Conservation (phyloP, 202 grass and related monocot genomes). For the Zoysia matrella region DNA sequence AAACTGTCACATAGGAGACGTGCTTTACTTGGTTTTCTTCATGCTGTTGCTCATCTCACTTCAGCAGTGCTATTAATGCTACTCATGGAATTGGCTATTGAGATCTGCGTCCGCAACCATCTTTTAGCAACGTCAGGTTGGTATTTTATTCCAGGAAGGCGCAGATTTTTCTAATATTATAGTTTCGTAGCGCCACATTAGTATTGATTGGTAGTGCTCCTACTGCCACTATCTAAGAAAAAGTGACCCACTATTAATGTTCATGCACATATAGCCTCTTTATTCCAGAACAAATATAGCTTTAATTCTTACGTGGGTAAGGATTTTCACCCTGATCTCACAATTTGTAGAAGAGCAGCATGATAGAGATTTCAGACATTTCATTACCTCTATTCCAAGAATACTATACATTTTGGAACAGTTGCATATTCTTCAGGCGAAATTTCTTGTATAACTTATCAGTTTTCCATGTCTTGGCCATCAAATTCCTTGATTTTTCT, state of each 20-base stretch:
- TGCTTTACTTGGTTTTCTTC: slow-evolving; percentile 83
- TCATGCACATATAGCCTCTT: background rate
- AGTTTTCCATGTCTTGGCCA: slow-evolving; percentile 17
- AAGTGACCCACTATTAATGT: background rate
- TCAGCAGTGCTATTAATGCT: slow-evolving; percentile 91
- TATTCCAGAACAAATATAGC: slow-evolving; percentile 10
- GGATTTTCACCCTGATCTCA: background rate
- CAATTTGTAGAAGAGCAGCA: slow-evolving; percentile 11
- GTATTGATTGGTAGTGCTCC: background rate
- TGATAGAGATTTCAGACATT: background rate
- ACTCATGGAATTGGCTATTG: slow-evolving; percentile 40
- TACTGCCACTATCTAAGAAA: background rate
- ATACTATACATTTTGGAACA: slow-evolving; percentile 15
- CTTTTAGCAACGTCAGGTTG: slow-evolving; percentile 95
- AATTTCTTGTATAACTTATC: background rate
- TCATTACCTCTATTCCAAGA: background rate
- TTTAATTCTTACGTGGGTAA: background rate
- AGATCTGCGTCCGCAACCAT: slow-evolving; percentile 84
- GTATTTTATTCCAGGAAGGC: slow-evolving; percentile 3
- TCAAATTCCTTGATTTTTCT: background rate
- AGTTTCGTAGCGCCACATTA: background rate
- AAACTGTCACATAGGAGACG: slow-evolving; percentile 90
- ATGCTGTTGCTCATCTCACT: slow-evolving; percentile 84
- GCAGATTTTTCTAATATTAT: background rate
- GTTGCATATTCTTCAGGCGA: background rate